Percentiles rank a stretch among this genome's conserved stretches.
Conservation (phyloP, 768 basidiomycete species). For the Kondoa malvinella region DNA sequence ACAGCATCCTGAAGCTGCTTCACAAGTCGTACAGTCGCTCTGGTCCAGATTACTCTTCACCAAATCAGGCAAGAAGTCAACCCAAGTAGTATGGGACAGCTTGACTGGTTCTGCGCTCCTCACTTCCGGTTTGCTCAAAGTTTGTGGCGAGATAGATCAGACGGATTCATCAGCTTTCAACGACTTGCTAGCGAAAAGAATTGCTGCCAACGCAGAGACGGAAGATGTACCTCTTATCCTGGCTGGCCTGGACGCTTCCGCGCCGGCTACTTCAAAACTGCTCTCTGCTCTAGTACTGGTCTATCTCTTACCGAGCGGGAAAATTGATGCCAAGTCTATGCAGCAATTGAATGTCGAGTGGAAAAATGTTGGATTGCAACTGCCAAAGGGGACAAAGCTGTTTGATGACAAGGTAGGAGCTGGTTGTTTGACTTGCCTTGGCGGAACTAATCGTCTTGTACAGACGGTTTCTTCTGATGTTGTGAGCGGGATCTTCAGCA, state of each 20-base stretch:
- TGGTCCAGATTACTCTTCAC: constrained; percentile 62
- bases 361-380: background rate
- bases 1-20: background rate
- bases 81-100: constrained; percentile 55
- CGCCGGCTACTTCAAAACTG: background rate
- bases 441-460: background rate
- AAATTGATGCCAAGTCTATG: background rate
- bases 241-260: background rate
- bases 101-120: constrained; percentile 28
- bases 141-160: background rate
- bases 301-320: background rate
- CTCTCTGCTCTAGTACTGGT: background rate
- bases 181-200: background rate
- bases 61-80: constrained; percentile 50
- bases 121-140: background rate
- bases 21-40: constrained; percentile 35
- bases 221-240: background rate
- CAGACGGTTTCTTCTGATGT: background rate
- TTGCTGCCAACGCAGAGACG: background rate
- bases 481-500: background rate
- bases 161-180: background rate
- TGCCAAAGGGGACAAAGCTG: background rate
- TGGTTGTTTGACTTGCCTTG: background rate
- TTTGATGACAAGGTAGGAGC: background rate
- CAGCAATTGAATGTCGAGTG: background rate